These are phyloP conservation scores for Nakazawaea peltata DNA, from an alignment of 805 yeast genomes.

Conservation along the genomic window DNA sequence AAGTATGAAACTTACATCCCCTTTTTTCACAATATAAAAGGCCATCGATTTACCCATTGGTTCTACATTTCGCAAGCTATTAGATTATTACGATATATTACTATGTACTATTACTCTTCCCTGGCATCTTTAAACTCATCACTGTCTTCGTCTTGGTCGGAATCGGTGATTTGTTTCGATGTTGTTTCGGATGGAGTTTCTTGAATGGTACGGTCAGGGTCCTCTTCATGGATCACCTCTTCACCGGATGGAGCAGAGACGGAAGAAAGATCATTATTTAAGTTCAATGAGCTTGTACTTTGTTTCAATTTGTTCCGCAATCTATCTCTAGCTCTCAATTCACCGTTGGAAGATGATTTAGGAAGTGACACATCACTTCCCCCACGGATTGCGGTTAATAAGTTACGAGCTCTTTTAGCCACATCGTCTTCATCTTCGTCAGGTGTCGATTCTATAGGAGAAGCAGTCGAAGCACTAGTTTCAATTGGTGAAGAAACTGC, in stretches of 20 bases:
- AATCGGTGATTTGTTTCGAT: neutral
- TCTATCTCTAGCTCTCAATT: constrained; percentile 7
- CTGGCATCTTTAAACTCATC: constrained; percentile 6
- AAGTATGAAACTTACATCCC: too few relatives aligned
- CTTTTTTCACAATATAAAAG: too few relatives aligned
- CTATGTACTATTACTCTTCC: constrained; percentile 3
- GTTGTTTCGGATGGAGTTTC: too few relatives aligned
- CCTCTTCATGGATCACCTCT: constrained; percentile 3
- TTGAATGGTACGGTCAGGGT: too few relatives aligned
- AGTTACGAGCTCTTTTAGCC: constrained; percentile 7
- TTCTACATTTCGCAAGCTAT: too few relatives aligned
- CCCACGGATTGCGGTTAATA: constrained; percentile 5
- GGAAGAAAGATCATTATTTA: constrained; percentile 2
- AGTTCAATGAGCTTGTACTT: constrained; percentile 8
- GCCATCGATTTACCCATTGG: too few relatives aligned
- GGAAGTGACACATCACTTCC: neutral
- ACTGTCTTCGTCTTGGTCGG: constrained; percentile 1
- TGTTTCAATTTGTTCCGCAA: constrained; percentile 6
- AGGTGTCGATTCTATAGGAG: neutral
- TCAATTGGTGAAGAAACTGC: too few relatives aligned
- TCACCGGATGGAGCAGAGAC: too few relatives aligned
- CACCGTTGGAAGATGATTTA: constrained; percentile 5
- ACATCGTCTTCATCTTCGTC: constrained; percentile 7
- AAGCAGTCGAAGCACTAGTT: neutral
- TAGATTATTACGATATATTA: neutral